phyloP scores from a whole-genome alignment of 139 green algal genomes.

The Chlamydomonas sphaeroides region DNA sequence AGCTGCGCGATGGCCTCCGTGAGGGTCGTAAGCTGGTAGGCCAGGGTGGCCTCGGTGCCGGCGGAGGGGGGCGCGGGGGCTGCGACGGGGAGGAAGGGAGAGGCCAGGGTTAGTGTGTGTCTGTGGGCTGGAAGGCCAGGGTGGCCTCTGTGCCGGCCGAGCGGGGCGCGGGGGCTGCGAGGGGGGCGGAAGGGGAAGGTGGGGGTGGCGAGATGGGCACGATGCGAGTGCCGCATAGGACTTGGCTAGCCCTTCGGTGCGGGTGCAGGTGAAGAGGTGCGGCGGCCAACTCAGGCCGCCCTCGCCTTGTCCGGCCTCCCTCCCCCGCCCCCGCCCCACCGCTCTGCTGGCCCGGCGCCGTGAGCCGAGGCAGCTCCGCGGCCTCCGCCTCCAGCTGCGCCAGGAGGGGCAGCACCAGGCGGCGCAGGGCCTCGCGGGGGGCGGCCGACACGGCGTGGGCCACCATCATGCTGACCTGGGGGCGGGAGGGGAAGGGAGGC shows the following conservation, averaged over 20 bases:
- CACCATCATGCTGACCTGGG: neutral
- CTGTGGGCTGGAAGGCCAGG: conserved; percentile 8
- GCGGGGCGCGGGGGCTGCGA: neutral
- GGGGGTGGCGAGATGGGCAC: neutral
- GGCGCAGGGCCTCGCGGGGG: neutral
- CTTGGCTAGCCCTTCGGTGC: too few species aligned
- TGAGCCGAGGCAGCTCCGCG: conserved; percentile 27
- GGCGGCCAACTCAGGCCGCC: too few species aligned
- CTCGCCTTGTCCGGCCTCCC: neutral
- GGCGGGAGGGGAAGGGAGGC: too few species aligned
- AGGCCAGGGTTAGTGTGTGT: too few species aligned
- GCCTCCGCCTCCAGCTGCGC: conserved; percentile 41
- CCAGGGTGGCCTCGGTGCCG: neutral
- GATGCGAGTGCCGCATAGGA: too few species aligned
- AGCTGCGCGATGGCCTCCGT: neutral
- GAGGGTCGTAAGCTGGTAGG: conserved; percentile 13
- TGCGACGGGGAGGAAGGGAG: too few species aligned
- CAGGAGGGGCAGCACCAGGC: conserved; percentile 67
- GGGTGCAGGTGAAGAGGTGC: neutral
- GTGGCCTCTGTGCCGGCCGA: neutral
- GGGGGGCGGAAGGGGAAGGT: too few species aligned
- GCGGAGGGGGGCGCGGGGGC: conserved; percentile 1
- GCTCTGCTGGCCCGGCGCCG: too few species aligned
- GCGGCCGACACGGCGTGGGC: neutral
- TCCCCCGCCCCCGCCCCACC: neutral